These are phyloP conservation scores for Paxillus rubicundulus DNA, from an alignment of 768 basidiomycete genomes.

Conservation along the genomic window DNA sequence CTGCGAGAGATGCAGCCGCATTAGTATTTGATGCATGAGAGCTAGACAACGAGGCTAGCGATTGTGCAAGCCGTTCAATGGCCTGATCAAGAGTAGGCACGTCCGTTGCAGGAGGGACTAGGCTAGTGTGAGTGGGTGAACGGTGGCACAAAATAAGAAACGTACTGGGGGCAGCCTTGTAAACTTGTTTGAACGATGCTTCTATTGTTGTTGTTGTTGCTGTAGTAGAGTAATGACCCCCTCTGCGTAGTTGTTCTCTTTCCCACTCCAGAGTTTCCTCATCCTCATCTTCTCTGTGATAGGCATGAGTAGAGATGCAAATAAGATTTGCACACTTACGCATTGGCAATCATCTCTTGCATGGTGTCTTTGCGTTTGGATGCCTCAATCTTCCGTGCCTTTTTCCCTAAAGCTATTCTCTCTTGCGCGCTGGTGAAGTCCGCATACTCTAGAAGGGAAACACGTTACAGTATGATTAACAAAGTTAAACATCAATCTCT, in stretches of 20 bases:
- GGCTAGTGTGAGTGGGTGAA: slow-evolving; percentile 11
- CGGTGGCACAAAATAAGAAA: slow-evolving; percentile 3
- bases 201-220: slow-evolving; percentile 34
- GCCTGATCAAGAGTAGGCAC: slow-evolving; percentile 65
- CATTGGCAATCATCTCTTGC: slow-evolving; percentile 80
- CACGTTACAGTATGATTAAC: slow-evolving; percentile 8
- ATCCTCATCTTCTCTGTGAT: slow-evolving; percentile 68
- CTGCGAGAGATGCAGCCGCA: slow-evolving; percentile 53
- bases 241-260: slow-evolving; percentile 74
- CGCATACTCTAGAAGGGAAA: slow-evolving; percentile 59
- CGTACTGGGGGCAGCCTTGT: slow-evolving; percentile 73
- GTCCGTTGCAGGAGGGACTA: slow-evolving; percentile 65
- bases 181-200: slow-evolving; percentile 49
- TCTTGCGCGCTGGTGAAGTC: slow-evolving; percentile 88
- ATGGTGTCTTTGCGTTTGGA: slow-evolving; percentile 64
- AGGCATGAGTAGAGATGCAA: slow-evolving; percentile 1
- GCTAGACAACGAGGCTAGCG: slow-evolving; percentile 56
- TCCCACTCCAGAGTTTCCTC: slow-evolving; percentile 89
- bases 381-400: slow-evolving; percentile 70
- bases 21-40: slow-evolving; percentile 67
- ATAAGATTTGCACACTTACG: slow-evolving; percentile 44
- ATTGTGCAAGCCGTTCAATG: slow-evolving; percentile 57
- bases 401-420: slow-evolving; percentile 81
- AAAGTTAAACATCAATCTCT: not conserved
- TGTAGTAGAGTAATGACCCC: slow-evolving; percentile 53